Evolutionary conservation across 305 asterid genomes (phyloP).

Genomic region (Plantago coronopus): DNA sequence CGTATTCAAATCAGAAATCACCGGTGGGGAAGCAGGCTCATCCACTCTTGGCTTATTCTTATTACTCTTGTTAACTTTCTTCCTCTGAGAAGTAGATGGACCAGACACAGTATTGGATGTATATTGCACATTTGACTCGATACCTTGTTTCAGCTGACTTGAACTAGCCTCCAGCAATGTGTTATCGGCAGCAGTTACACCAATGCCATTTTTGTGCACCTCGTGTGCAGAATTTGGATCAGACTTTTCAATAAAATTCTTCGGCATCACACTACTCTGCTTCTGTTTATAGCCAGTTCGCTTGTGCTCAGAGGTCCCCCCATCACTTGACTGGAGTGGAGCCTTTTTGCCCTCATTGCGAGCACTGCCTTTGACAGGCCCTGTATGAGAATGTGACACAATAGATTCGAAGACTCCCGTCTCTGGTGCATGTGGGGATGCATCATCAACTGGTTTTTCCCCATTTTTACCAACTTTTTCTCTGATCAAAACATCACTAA

Average conservation of each 20-base stretch:
- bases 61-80: constrained; percentile 45
- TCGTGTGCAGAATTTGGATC: constrained; percentile 27
- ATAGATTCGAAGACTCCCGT: constrained; percentile 28
- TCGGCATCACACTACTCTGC: constrained; percentile 39
- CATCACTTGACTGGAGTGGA: constrained; percentile 43
- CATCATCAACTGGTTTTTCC: constrained; percentile 36
- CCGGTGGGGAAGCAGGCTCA: constrained; percentile 36
- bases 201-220: constrained; percentile 32
- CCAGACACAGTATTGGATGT: constrained; percentile 32
- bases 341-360: constrained; percentile 29
- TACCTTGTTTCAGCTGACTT: constrained; percentile 30
- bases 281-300: constrained; percentile 53
- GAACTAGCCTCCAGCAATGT: constrained; percentile 30
- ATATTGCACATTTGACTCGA: constrained; percentile 36
- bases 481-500: constrained; percentile 26
- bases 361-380: constrained; percentile 34
- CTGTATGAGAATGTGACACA: constrained; percentile 31
- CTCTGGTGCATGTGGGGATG: constrained; percentile 33
- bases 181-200: constrained; percentile 28
- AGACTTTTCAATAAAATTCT: constrained; percentile 37
- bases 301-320: constrained; percentile 42
- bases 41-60: constrained; percentile 60
- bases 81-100: constrained; percentile 50
- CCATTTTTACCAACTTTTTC: constrained; percentile 27
- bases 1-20: constrained; percentile 27